phyloP scores from a whole-genome alignment of 768 basidiomycete species.

The Suillus luteus region DNA sequence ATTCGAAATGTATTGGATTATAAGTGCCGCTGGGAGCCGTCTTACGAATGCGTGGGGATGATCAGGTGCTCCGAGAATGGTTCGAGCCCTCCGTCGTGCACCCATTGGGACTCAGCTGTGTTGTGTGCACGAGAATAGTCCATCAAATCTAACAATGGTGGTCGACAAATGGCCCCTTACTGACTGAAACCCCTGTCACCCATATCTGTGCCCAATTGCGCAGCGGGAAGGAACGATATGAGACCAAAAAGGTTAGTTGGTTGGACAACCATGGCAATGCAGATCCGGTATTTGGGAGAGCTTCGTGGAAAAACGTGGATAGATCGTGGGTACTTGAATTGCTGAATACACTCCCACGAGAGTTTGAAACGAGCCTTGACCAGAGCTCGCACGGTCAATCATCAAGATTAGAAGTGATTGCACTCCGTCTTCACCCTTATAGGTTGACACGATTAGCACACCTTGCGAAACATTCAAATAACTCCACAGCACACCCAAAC shows the following conservation, averaged over 20 bases:
- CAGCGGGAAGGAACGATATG: not conserved
- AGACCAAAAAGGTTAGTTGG: constrained; percentile 2
- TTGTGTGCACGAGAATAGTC: constrained; percentile 8
- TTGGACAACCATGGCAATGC: constrained; percentile 9
- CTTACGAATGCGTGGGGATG: constrained; percentile 16
- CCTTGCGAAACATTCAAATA: constrained; percentile 2
- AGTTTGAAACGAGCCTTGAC: not conserved
- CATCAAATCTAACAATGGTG: not conserved
- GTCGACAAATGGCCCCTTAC: not conserved
- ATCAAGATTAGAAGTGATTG: not conserved
- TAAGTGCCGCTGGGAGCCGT: constrained; percentile 29
- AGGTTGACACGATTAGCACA: constrained; percentile 1
- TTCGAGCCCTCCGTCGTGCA: not conserved
- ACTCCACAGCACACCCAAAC: not conserved
- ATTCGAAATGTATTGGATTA: constrained; percentile 23
- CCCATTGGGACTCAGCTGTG: constrained; percentile 2
- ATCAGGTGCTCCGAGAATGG: constrained; percentile 13
- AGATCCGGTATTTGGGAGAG: constrained; percentile 10
- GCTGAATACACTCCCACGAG: constrained; percentile 4
- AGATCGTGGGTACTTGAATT: constrained; percentile 10
- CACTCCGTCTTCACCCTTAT: not conserved
- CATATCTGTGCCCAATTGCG: not conserved
- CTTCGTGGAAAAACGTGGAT: constrained; percentile 13
- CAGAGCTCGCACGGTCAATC: constrained; percentile 2
- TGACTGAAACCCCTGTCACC: constrained; percentile 11